Evolutionary conservation across 2,329 filamentous ascomycete genomes (phyloP), one percentile per base, ranked within the genome.

Genomic region (Botryotinia convoluta): DNA sequence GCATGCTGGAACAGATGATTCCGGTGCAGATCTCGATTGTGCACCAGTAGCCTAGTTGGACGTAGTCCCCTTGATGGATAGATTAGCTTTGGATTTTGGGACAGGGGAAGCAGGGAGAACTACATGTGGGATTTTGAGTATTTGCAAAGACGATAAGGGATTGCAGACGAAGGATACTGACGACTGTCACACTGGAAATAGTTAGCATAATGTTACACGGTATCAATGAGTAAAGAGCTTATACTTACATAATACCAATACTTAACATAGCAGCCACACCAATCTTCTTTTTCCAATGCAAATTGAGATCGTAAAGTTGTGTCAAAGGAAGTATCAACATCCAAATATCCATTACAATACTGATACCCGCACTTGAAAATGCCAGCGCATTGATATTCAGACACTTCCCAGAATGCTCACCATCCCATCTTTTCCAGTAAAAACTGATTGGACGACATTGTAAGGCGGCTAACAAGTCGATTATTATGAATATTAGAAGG

Each of bases 351-450:
- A 87, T 80, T 0, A 80, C 79, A 62, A 90, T 88, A 74, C 85
- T 86, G 68, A 87, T 83, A 29, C 79, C 83, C 0, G 87, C 87
- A 42, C 86, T 85, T 51, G 84, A 82, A 84, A 85, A 89, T 0
- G 82, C 83, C 6, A 88, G 81, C 3, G 81, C 80, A 74, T 87
- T 88, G 74, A 85, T 81, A 74, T 87, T 82, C 37, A 86, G 79
- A 75, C 88, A 90, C 1, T 74, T 79, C 0, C 87, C 87, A 0
- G 78, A 6, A 59, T 84, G 81, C 68, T 83, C 79, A 2, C 83
- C 83, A 63, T 87, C 84, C 87, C 87, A 90, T 45, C 81, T 81
- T 0, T 79, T 82, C 88, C 88, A 90, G 78, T 85, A 86, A 73
- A 83, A 85, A 22, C 80, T 79, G n/a, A 90, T 80, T 0, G 87